phyloP scores from a whole-genome alignment of 108 stramenopile genomes.

The Parietichytrium sp. region DNA sequence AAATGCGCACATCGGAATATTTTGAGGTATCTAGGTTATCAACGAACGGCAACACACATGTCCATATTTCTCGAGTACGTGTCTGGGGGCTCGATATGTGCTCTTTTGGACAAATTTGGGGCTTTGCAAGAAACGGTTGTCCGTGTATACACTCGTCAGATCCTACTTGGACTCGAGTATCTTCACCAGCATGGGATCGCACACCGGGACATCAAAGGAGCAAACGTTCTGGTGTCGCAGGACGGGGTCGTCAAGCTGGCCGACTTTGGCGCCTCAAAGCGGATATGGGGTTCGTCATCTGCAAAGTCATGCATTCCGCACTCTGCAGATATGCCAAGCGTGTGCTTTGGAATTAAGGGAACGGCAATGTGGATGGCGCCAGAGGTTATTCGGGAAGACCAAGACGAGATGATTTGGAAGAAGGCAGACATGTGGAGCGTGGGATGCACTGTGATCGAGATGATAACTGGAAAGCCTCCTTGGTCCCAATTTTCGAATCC shows the following conservation, averaged over 20 bases:
- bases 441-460: slow-evolving; percentile 70
- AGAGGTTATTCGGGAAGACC: slow-evolving; percentile 56
- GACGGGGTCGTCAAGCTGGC: slow-evolving; percentile 65
- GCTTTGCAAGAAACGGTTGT: slow-evolving; percentile 44
- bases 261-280: slow-evolving; percentile 64
- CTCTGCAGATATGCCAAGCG: neutral
- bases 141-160: slow-evolving; percentile 53
- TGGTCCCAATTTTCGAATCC: slow-evolving; percentile 55
- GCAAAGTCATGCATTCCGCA: neutral
- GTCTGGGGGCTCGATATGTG: slow-evolving; percentile 48
- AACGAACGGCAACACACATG: slow-evolving; percentile 34
- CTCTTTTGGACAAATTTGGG: slow-evolving; percentile 48
- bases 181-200: slow-evolving; percentile 64
- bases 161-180: slow-evolving; percentile 64
- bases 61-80: slow-evolving; percentile 60
- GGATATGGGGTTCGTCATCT: neutral
- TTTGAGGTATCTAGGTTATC: slow-evolving; percentile 57
- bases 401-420: slow-evolving; percentile 48
- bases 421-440: slow-evolving; percentile 69
- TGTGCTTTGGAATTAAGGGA: slow-evolving; percentile 56
- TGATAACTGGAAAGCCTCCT: slow-evolving; percentile 63
- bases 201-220: slow-evolving; percentile 69
- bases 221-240: slow-evolving; percentile 57
- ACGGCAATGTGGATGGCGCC: slow-evolving; percentile 73
- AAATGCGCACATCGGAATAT: slow-evolving; percentile 59